A percentile compares a stretch with the other conserved stretches of the same genome.
Conservation (phyloP, 768 basidiomycete genomes). For the Clitopilus hobsonii region DNA sequence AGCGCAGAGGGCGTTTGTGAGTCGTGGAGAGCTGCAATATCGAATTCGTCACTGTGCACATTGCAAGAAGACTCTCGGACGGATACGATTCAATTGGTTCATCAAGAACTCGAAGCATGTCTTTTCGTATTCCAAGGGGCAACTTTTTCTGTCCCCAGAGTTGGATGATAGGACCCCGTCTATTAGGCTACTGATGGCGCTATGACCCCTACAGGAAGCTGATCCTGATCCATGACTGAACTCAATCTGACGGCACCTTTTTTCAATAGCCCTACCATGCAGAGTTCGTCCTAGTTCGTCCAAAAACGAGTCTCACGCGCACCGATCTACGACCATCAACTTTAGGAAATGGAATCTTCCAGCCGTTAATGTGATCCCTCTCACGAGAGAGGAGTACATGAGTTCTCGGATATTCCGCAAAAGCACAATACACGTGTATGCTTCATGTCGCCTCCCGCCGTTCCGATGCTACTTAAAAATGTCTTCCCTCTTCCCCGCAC, state of each 20-base stretch:
- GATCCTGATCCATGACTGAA: background rate
- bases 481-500: constrained; percentile 5
- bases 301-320: constrained; percentile 1
- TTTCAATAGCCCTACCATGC: background rate
- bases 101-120: background rate
- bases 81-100: too few relatives aligned
- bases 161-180: background rate
- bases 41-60: background rate
- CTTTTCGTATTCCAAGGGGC: background rate
- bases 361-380: constrained; percentile 1
- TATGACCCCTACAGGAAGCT: background rate
- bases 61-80: too few relatives aligned
- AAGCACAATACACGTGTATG: constrained; percentile 26
- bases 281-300: background rate
- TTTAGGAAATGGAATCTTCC: background rate
- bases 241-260: background rate
- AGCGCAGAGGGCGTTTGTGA: background rate
- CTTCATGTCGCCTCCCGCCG: constrained; percentile 31
- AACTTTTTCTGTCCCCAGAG: background rate
- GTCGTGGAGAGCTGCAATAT: background rate
- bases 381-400: constrained; percentile 7
- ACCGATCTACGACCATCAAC: background rate
- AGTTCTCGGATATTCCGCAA: constrained; percentile 8
- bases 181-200: background rate
- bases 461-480: constrained; percentile 13